Conservation (phyloP, 306 rosid genomes). For the Pterocarpus macrocarpus region DNA sequence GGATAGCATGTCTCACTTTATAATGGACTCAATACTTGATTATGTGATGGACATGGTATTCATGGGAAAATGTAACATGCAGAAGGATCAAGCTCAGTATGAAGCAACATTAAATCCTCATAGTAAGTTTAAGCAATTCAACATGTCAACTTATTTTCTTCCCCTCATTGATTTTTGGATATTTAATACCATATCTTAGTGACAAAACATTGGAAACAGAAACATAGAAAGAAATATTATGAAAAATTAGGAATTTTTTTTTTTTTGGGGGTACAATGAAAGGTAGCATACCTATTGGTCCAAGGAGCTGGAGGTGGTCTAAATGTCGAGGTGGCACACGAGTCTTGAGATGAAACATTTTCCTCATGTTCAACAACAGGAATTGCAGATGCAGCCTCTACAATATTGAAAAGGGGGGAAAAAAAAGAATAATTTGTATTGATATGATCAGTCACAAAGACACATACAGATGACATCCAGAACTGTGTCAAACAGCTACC, state of each 20-base stretch:
- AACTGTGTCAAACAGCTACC: constrained; percentile 57
- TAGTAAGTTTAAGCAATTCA: neutral
- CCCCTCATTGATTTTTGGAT: neutral
- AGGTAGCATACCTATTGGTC: constrained; percentile 66
- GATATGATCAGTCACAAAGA: constrained; percentile 7
- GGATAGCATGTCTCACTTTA: neutral
- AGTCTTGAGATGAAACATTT: constrained; percentile 72
- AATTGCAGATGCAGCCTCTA: constrained; percentile 62
- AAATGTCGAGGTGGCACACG: constrained; percentile 59
- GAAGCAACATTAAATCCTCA: constrained; percentile 14
- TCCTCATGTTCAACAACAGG: constrained; percentile 77
- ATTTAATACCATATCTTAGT: constrained; percentile 24
- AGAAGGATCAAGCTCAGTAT: neutral
- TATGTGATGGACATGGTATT: neutral
- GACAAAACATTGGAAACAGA: constrained; percentile 11
- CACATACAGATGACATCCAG: constrained; percentile 22
- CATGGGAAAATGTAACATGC: neutral
- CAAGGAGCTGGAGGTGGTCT: constrained; percentile 65
- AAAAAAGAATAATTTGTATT: constrained; percentile 37
- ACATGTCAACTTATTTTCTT: constrained; percentile 13
- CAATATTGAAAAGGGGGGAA: constrained; percentile 28
- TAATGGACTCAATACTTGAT: constrained; percentile 31
- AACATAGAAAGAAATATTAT: neutral
- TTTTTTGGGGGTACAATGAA: constrained; percentile 21
- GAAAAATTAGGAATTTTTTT: neutral